Evolutionary conservation across 495 filamentous ascomycete genomes (phyloP).

Genomic region (Sporormia fimetaria): DNA sequence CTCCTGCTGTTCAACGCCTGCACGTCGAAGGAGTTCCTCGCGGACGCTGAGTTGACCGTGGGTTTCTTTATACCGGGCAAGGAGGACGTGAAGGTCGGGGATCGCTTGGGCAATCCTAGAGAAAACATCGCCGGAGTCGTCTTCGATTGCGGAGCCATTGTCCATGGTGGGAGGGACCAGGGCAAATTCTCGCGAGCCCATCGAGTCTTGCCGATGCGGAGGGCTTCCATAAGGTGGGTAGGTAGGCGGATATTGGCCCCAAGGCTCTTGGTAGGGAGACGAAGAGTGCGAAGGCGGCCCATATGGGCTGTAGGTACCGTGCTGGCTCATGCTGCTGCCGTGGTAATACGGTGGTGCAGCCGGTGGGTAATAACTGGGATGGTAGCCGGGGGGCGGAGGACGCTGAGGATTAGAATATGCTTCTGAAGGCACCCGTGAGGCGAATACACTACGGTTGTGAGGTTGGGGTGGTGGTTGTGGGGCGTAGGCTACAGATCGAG

Average conservation of each 20-base stretch:
- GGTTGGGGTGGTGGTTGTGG: constrained; percentile 11
- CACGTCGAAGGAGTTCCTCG: constrained; percentile 22
- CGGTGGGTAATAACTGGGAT: constrained; percentile 18
- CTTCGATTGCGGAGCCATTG: constrained; percentile 15
- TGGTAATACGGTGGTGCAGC: constrained; percentile 20
- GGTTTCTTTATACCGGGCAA: constrained; percentile 25
- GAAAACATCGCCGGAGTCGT: constrained; percentile 20
- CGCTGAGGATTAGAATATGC: constrained; percentile 17
- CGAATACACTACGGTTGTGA: constrained; percentile 11
- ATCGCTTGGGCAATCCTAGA: constrained; percentile 25
- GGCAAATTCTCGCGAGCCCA: constrained; percentile 17
- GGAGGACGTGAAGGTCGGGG: constrained; percentile 26
- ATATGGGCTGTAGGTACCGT: constrained; percentile 15
- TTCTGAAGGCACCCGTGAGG: constrained; percentile 16
- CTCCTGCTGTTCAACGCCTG: constrained; percentile 23
- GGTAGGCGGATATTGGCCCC: constrained; percentile 11
- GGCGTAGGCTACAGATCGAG: constrained; percentile 10
- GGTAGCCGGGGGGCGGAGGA: constrained; percentile 16
- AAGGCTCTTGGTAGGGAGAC: constrained; percentile 20
- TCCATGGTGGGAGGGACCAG: constrained; percentile 10
- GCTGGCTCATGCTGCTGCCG: constrained; percentile 17
- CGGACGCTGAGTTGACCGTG: constrained; percentile 24
- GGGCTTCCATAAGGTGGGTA: constrained; percentile 17
- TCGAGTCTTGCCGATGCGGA: constrained; percentile 22
- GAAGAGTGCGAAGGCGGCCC: constrained; percentile 19